Evolutionary conservation across 495 filamentous ascomycete genomes (phyloP).

Genomic region (Umbilicaria muhlenbergii): DNA sequence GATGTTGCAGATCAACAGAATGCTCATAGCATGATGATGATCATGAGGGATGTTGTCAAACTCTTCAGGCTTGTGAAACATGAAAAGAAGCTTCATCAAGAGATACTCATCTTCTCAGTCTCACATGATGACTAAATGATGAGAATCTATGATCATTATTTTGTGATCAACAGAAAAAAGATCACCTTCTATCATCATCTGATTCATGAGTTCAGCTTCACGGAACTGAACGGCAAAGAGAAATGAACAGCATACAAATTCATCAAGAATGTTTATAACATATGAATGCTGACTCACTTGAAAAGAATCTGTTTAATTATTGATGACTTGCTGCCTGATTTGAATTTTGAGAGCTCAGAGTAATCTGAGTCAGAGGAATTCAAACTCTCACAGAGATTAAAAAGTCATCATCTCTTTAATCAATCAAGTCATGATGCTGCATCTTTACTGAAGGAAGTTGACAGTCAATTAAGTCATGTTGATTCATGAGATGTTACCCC

Average conservation of each 20-base stretch:
- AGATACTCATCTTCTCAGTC: conserved; percentile 27
- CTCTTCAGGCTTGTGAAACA: conserved; percentile 18
- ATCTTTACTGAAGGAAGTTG: too few species aligned
- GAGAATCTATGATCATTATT: conserved; percentile 12
- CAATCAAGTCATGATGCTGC: too few species aligned
- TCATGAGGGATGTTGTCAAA: conserved; percentile 20
- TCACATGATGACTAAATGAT: conserved; percentile 21
- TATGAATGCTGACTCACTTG: conserved; percentile 24
- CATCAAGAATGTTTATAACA: conserved; percentile 24
- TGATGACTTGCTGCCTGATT: conserved; percentile 15
- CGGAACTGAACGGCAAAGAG: conserved; percentile 15
- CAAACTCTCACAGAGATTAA: too few species aligned
- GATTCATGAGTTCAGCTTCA: conserved; percentile 13
- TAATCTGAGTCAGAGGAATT: neutral
- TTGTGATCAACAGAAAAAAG: conserved; percentile 3
- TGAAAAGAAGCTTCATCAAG: conserved; percentile 20
- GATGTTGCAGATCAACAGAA: conserved; percentile 21
- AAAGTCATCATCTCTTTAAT: too few species aligned
- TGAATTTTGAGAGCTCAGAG: conserved; percentile 5
- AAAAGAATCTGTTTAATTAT: conserved; percentile 13
- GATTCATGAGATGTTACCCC: conserved; percentile 3
- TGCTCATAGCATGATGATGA: conserved; percentile 24
- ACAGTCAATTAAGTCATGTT: neutral
- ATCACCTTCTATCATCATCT: conserved; percentile 4
- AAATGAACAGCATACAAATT: conserved; percentile 22